Base-by-base conservation (phyloP, 2,329 filamentous ascomycete species). In the Paecilomyces fulvus region DNA sequence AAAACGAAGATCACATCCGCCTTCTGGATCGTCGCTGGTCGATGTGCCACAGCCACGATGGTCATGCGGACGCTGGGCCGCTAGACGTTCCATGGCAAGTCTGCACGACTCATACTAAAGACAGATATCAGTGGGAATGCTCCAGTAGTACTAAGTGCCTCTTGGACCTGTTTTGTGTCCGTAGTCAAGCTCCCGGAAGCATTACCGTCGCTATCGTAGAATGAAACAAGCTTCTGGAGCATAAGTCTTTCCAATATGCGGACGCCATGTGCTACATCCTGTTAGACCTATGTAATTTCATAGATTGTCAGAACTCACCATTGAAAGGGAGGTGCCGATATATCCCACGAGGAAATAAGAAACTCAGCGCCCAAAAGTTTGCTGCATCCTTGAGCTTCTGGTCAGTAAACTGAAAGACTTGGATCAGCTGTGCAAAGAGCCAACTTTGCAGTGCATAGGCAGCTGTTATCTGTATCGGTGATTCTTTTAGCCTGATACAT, bases 1-100 rank as follows among this genome's bases (percentile, higher is more conserved):
- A 94, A 82, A 0, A 92, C 88, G 63, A 89, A 90, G 48, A 92
- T 92, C n/a, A 85, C 75, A 68, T 92, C 85, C 1, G 88, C 87
- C 62, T 91, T 87, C 69, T 89, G 88, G 20, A 92, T 84, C 11
- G 87, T 92, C 0, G 86, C 86, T 52, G 92, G 76, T 12, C 89
- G 79, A 68, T 92, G 89, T 1, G 89, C 89, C 10, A 94, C 88
- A 2, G 88, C 87, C 2, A 94, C 77, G 59, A 88, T 89, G 1
- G 89, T 83, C 55, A 70, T 65, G 30, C 65, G 85, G 85, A 7
- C 81, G 81, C 60, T 78, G 77, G 3, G 79, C 79, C 0, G 83
- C 84, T 31, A 62, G 67, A 48, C 77, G 77, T 74, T 90, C 85
- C 65, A 92, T 83, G 0, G 87, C 87, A 0, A 0, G 75, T 77